These are phyloP conservation scores for Calonectria fujianensis DNA, from an alignment of 2,329 filamentous ascomycete genomes.

Conservation along the genomic window DNA sequence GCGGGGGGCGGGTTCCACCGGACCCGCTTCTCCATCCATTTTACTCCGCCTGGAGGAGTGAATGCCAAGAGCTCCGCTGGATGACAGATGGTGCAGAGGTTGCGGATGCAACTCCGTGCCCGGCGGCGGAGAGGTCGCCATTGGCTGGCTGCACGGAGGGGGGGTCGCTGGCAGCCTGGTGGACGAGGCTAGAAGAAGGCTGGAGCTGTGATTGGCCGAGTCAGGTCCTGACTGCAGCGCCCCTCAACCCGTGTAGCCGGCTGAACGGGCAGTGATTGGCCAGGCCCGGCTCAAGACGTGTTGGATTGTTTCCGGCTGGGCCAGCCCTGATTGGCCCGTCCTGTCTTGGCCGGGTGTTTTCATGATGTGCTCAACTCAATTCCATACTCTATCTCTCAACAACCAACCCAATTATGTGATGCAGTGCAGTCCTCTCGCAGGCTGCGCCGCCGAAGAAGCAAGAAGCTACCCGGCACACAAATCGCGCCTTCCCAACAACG, in stretches of 20 bases:
- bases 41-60: background rate
- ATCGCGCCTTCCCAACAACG: no score
- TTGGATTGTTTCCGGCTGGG: background rate
- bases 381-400: background rate
- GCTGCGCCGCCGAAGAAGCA: no score
- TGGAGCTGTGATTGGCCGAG: background rate
- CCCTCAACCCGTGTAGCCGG: background rate
- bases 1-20: background rate
- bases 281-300: background rate
- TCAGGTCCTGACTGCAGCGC: background rate
- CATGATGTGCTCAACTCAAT: background rate
- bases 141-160: background rate
- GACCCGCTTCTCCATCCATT: background rate
- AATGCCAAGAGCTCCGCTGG: background rate
- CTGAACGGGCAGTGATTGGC: background rate
- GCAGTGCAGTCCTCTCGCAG: no score
- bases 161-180: background rate
- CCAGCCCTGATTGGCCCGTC: background rate
- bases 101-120: no score
- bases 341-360: background rate
- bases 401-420: no score
- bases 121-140: background rate
- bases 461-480: background rate
- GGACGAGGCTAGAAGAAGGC: background rate
- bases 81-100: background rate